A percentile compares a stretch with the other conserved stretches of the same genome.
phyloP scores from a whole-genome alignment of 2,329 filamentous ascomycete species.

The Apiospora marii region DNA sequence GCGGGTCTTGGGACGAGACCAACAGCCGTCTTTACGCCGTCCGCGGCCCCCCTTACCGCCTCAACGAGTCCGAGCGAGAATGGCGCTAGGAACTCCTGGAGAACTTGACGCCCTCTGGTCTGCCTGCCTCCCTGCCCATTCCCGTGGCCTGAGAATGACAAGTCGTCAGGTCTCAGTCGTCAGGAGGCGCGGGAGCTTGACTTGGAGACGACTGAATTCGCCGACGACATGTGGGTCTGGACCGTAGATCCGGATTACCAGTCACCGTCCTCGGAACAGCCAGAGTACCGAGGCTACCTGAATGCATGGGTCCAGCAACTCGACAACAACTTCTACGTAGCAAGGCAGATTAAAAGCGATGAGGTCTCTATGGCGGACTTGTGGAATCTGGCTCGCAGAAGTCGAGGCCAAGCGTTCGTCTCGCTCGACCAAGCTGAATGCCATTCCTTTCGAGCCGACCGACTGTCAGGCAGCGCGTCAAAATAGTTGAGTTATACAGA shows the following conservation, averaged over 20 bases:
- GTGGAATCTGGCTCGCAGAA: slow-evolving; percentile 13
- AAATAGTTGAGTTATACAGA: too few relatives aligned
- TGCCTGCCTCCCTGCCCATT: too few relatives aligned
- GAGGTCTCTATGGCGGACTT: slow-evolving; percentile 15
- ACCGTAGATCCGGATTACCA: slow-evolving; percentile 21
- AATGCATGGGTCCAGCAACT: slow-evolving; percentile 22
- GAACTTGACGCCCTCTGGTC: neutral
- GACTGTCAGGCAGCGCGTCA: neutral
- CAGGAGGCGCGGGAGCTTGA: neutral
- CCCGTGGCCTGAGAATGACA: neutral
- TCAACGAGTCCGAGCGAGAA: neutral
- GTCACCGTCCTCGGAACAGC: neutral
- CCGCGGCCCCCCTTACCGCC: neutral
- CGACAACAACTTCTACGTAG: slow-evolving; percentile 23
- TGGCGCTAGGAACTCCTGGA: neutral
- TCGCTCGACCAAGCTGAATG: slow-evolving; percentile 10
- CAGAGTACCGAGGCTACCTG: slow-evolving; percentile 14
- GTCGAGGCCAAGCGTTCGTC: slow-evolving; percentile 16
- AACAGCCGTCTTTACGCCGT: neutral
- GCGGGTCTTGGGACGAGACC: neutral
- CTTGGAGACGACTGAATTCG: neutral
- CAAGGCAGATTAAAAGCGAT: neutral
- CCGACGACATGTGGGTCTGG: slow-evolving; percentile 23
- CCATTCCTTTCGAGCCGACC: neutral
- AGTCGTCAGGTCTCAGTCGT: neutral